Conservation (phyloP, 2,329 filamentous ascomycete species). For the Monilinia laxa region DNA sequence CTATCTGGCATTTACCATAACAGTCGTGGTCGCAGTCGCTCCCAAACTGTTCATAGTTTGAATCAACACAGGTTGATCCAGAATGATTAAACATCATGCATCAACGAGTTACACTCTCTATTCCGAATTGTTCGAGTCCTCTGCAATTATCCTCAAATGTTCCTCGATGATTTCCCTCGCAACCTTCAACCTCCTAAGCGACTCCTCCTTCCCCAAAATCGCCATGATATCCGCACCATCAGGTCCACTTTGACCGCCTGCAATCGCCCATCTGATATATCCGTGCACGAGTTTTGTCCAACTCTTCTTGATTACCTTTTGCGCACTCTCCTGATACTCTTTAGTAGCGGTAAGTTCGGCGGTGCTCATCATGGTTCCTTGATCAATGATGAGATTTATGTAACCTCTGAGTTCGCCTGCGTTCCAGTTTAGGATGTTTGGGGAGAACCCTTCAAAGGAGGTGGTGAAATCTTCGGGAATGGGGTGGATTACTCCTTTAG, state of each 20-base stretch:
- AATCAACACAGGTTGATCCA: neutral
- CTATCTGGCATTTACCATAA: neutral
- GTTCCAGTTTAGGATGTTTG: slow-evolving; percentile 30
- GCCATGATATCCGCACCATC: slow-evolving; percentile 53
- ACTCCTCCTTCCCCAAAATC: slow-evolving; percentile 54
- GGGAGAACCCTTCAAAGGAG: slow-evolving; percentile 26
- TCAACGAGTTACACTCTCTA: neutral
- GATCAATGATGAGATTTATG: slow-evolving; percentile 9
- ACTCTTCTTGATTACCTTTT: slow-evolving; percentile 30
- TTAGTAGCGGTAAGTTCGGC: slow-evolving; percentile 10
- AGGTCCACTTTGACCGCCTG: slow-evolving; percentile 53
- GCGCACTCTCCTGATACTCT: neutral
- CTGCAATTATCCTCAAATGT: neutral
- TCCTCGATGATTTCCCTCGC: slow-evolving; percentile 29
- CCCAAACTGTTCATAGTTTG: neutral
- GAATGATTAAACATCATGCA: neutral
- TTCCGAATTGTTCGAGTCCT: neutral
- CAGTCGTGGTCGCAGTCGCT: neutral
- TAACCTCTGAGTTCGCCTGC: slow-evolving; percentile 18
- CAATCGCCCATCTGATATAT: slow-evolving; percentile 57
- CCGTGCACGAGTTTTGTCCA: slow-evolving; percentile 51
- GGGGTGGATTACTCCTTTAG: slow-evolving; percentile 11
- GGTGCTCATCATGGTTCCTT: slow-evolving; percentile 19
- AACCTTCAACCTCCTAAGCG: slow-evolving; percentile 42
- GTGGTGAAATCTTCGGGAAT: slow-evolving; percentile 13